These are phyloP conservation scores for Plenodomus lindquistii DNA, from an alignment of 2,329 filamentous ascomycete genomes.

Conservation along the genomic window DNA sequence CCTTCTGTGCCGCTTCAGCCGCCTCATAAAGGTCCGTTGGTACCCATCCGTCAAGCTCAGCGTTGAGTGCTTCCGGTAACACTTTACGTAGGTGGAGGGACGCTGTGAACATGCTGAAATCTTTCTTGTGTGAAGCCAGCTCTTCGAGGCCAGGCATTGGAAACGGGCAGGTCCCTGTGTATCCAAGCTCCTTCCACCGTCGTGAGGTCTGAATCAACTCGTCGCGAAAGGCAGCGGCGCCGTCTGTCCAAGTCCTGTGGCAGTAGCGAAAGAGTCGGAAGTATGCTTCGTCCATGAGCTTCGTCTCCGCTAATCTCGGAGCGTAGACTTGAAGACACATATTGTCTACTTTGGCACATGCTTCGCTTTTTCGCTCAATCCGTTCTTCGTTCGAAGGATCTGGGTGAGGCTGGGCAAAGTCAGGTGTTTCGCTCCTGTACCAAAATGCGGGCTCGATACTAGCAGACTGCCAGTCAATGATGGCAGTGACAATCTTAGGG, in stretches of 20 bases:
- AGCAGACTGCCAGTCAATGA: conserved; percentile 51
- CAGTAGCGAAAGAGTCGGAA: conserved; percentile 48
- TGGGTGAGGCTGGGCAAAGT: conserved; percentile 41
- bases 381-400: conserved; percentile 18
- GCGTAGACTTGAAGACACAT: conserved; percentile 33
- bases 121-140: conserved; percentile 29
- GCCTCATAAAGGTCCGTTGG: too few relatives aligned
- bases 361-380: conserved; percentile 26
- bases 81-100: too few relatives aligned
- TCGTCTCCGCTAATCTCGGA: conserved; percentile 35
- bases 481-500: conserved; percentile 42
- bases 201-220: conserved; percentile 47
- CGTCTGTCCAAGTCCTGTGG: conserved; percentile 48
- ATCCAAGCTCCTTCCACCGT: conserved; percentile 46
- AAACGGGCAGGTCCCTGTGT: conserved; percentile 41
- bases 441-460: conserved; percentile 48
- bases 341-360: conserved; percentile 42
- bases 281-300: conserved; percentile 42
- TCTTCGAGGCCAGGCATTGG: conserved; percentile 29
- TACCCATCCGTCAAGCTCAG: too few relatives aligned
- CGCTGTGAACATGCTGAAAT: too few relatives aligned
- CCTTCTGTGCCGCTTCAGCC: too few relatives aligned
- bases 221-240: conserved; percentile 45
- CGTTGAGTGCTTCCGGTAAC: too few relatives aligned
- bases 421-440: conserved; percentile 45